Conservation (phyloP, 1,139 yeast species). For the Pichia sp. region DNA sequence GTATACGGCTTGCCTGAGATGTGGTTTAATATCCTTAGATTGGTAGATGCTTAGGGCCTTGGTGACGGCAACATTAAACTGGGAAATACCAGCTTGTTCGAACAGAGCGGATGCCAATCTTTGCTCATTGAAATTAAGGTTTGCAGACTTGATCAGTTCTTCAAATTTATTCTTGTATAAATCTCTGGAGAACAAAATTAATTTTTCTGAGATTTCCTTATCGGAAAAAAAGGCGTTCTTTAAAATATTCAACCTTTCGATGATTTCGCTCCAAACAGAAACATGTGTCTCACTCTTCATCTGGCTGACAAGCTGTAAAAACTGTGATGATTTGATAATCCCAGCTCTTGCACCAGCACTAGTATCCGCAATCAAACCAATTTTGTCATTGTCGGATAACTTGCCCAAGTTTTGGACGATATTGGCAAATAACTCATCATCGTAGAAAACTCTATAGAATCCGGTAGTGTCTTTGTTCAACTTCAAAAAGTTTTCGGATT, state of each 20-base stretch:
- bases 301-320: conserved; percentile 42
- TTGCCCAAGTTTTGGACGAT: conserved; percentile 42
- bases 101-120: conserved; percentile 53
- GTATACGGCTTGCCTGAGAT: conserved; percentile 52
- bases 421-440: conserved; percentile 43
- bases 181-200: conserved; percentile 40
- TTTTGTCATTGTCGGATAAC: conserved; percentile 56
- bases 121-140: conserved; percentile 38
- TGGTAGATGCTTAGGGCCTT: conserved; percentile 44
- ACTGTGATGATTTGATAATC: conserved; percentile 45
- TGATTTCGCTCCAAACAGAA: conserved; percentile 65
- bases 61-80: conserved; percentile 45
- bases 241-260: conserved; percentile 42
- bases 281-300: conserved; percentile 45
- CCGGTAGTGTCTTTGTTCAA: conserved; percentile 62
- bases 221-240: conserved; percentile 47
- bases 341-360: conserved; percentile 63
- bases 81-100: conserved; percentile 47
- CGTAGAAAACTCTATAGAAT: conserved; percentile 64
- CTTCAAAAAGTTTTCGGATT: conserved; percentile 43
- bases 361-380: conserved; percentile 65
- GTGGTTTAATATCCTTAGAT: conserved; percentile 45
- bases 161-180: conserved; percentile 43
- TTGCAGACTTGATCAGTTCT: conserved; percentile 33
- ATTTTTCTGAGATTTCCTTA: conserved; percentile 36